Base-by-base conservation (phyloP, 441 rosid genomes). In the Jatropha multifida region DNA sequence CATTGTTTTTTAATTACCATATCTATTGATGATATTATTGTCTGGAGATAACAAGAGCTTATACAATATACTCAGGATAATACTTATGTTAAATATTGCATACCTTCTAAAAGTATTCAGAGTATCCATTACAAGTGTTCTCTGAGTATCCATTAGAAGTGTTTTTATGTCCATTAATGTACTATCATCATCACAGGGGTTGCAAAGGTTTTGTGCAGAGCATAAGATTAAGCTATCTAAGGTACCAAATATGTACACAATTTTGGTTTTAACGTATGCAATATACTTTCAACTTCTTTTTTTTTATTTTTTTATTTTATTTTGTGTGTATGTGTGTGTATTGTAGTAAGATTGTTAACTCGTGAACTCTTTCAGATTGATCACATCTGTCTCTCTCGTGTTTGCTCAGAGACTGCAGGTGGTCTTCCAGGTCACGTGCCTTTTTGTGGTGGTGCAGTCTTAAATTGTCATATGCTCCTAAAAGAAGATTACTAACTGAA, bases 201-300 rank as follows among this genome's bases (percentile, higher is more conserved):
- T 93, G 85, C 96, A 90, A 80, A 88, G 98, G 67, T 95, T 91
- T 83, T 95, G 98, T 83, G 88, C 97, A 6, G 98, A 95, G 83
- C 96, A 95, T 87, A 92, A 88, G 84, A 88, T 95, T 66, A 92
- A 90, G 81, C 78, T 95, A 79, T 93, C 99, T 55, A 95, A 95
- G 96, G 98, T 89, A 75, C 44, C 75, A 11, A 20, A 73, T 65
- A n/a, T 52, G 13, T 7, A n/a, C 65, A 4, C 1, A 60, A 4
- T 60, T 60, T 60, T 60, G 26, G 17, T 27, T 27, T 27, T 13
- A 23, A 58, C 7, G 5, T 10, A 23, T 20, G 4, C 7, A 7
- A 7, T 23, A 59, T 26, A 4, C 17, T 60, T 23, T 6, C 3
- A 11, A 1, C 23, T 3, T 26, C 4, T 60, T 27, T 26, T 0